Percentiles rank a stretch among this genome's conserved stretches.
phyloP scores from a whole-genome alignment of 352 stramenopile species.

The Globisporangium echinulatum region DNA sequence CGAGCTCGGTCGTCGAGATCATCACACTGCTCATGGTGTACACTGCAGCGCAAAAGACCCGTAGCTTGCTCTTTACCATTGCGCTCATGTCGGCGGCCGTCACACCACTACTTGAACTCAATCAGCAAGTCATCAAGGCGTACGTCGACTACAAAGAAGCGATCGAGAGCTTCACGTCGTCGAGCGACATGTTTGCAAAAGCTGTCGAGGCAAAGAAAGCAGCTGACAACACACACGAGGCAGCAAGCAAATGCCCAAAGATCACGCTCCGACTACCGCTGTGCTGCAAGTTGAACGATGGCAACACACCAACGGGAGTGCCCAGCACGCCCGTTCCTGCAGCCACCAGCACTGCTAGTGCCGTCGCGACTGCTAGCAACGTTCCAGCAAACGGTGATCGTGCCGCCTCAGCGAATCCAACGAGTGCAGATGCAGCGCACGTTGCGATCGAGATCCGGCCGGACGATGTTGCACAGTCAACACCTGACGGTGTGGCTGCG shows the following conservation, averaged over 20 bases:
- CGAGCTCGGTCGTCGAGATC: conserved; percentile 40
- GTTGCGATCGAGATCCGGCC: neutral
- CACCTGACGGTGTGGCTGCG: neutral
- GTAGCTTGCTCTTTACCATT: conserved; percentile 18
- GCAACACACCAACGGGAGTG: too few relatives aligned
- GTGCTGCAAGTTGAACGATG: neutral
- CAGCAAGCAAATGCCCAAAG: conserved; percentile 1
- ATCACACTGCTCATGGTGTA: conserved; percentile 34
- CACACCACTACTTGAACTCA: conserved; percentile 40
- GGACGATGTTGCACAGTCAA: neutral
- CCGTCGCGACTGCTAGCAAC: neutral
- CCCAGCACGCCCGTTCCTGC: too few relatives aligned
- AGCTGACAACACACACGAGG: conserved; percentile 1
- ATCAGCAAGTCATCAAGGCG: conserved; percentile 42
- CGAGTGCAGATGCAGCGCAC: conserved; percentile 9
- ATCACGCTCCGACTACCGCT: neutral
- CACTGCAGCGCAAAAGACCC: conserved; percentile 6
- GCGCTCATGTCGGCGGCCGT: conserved; percentile 35
- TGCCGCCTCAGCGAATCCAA: neutral
- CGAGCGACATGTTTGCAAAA: conserved; percentile 18
- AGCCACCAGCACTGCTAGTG: neutral
- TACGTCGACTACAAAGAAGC: conserved; percentile 48
- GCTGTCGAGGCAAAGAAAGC: conserved; percentile 14
- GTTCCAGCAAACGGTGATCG: neutral
- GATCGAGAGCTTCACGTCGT: conserved; percentile 20